These are phyloP conservation scores for Ophiostoma australiae DNA, from an alignment of 2,329 filamentous ascomycete genomes.

Conservation along the genomic window DNA sequence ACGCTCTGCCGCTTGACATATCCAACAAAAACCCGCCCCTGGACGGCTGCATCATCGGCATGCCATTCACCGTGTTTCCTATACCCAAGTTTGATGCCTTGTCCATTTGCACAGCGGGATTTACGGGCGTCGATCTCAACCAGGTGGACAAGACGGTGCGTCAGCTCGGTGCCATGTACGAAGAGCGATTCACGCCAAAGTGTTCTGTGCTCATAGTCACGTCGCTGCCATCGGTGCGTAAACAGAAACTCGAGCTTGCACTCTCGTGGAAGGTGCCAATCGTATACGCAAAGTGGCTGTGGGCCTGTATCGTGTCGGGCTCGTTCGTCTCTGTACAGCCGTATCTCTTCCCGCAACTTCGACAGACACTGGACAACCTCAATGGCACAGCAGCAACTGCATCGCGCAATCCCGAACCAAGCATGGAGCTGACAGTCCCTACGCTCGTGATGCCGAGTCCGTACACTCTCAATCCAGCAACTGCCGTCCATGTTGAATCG, in stretches of 20 bases:
- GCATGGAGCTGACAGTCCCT: constrained; percentile 22
- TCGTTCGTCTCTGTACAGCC: constrained; percentile 42
- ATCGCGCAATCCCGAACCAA: constrained; percentile 22
- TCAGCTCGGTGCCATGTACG: constrained; percentile 74
- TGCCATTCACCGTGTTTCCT: constrained; percentile 67
- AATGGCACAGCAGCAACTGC: constrained; percentile 17
- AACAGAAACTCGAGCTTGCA: constrained; percentile 75
- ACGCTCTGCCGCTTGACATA: constrained; percentile 64
- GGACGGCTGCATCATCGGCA: constrained; percentile 64
- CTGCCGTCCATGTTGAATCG: background rate
- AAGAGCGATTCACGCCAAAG: constrained; percentile 66
- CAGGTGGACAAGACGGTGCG: constrained; percentile 74
- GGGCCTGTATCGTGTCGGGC: constrained; percentile 65
- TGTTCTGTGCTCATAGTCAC: constrained; percentile 76
- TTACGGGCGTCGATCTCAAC: constrained; percentile 75
- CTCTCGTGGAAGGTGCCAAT: constrained; percentile 70
- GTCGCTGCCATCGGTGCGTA: constrained; percentile 51
- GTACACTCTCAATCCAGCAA: constrained; percentile 5
- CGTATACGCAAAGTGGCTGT: constrained; percentile 79
- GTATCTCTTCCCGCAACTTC: constrained; percentile 47
- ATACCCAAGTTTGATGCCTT: constrained; percentile 66
- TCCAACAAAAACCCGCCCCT: background rate
- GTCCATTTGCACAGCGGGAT: constrained; percentile 73
- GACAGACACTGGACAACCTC: constrained; percentile 30
- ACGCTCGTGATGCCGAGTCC: constrained; percentile 23